These are phyloP conservation scores for Iberis pinnata DNA, from an alignment of 345 rosid species.

Conservation along the genomic window DNA sequence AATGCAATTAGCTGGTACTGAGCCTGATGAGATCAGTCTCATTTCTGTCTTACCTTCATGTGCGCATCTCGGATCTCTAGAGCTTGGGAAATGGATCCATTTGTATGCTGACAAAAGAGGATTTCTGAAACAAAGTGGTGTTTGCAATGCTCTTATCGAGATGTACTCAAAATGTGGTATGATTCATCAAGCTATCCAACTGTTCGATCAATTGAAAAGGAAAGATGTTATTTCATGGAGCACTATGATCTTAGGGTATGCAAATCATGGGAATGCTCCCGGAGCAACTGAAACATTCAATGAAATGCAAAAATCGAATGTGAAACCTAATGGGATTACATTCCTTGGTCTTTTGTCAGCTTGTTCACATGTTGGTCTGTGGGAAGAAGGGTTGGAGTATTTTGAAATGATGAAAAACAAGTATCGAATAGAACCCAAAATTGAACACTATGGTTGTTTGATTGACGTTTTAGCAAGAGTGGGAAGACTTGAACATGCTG, in stretches of 20 bases:
- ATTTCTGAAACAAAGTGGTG: slow-evolving; percentile 24
- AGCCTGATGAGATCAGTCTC: slow-evolving; percentile 49
- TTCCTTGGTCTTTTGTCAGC: slow-evolving; percentile 47
- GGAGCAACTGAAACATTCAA: slow-evolving; percentile 36
- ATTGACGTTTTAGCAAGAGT: slow-evolving; percentile 48
- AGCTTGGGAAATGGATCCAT: slow-evolving; percentile 56
- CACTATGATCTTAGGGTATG: slow-evolving; percentile 54
- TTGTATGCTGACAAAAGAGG: slow-evolving; percentile 34
- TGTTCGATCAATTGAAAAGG: slow-evolving; percentile 34
- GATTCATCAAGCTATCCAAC: slow-evolving; percentile 34
- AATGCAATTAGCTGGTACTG: slow-evolving; percentile 35
- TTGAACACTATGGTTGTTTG: slow-evolving; percentile 51
- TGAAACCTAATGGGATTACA: slow-evolving; percentile 45
- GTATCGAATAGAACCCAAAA: slow-evolving; percentile 36
- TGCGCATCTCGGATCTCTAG: slow-evolving; percentile 48
- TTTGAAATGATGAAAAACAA: slow-evolving; percentile 40
- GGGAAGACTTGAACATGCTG: slow-evolving; percentile 32
- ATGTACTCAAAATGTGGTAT: slow-evolving; percentile 60
- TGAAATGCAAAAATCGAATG: slow-evolving; percentile 37
- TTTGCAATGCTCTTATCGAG: slow-evolving; percentile 44
- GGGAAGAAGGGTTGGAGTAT: slow-evolving; percentile 38
- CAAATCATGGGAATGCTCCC: slow-evolving; percentile 44
- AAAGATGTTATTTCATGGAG: slow-evolving; percentile 61
- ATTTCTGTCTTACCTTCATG: slow-evolving; percentile 47
- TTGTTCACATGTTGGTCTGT: slow-evolving; percentile 47